A percentile compares a stretch with the other conserved stretches of the same genome.
Evolutionary conservation across 495 filamentous ascomycete genomes (phyloP).

Genomic region (Aspergillus leporis): DNA sequence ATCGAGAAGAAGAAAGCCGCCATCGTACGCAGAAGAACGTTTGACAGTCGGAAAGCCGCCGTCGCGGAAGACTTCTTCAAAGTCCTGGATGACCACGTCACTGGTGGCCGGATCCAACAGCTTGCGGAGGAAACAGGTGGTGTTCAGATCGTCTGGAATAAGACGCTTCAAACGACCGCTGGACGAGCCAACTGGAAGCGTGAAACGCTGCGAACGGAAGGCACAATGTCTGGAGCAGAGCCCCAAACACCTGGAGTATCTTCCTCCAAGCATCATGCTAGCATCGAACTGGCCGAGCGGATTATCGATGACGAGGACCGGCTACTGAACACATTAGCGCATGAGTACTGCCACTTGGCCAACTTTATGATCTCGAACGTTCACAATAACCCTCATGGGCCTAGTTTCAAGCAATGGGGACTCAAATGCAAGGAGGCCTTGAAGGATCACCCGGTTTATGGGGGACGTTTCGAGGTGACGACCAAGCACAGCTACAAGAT

Average conservation of each 20-base stretch:
- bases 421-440: slow-evolving; percentile 46
- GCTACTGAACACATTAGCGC: slow-evolving; percentile 81
- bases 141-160: slow-evolving; percentile 77
- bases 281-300: slow-evolving; percentile 84
- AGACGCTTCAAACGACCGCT: slow-evolving; percentile 82
- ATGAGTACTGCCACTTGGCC: slow-evolving; percentile 93
- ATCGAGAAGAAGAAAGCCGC: slow-evolving; percentile 44
- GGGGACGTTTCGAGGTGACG: slow-evolving; percentile 68
- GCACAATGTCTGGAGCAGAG: neutral
- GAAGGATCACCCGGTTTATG: slow-evolving; percentile 40
- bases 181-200: slow-evolving; percentile 82
- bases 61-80: slow-evolving; percentile 69
- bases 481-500: slow-evolving; percentile 88
- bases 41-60: slow-evolving; percentile 63
- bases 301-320: slow-evolving; percentile 78
- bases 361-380: slow-evolving; percentile 78
- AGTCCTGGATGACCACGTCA: slow-evolving; percentile 71
- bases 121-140: slow-evolving; percentile 71
- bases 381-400: slow-evolving; percentile 72
- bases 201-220: slow-evolving; percentile 26
- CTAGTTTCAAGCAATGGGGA: slow-evolving; percentile 77
- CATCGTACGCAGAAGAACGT: slow-evolving; percentile 56
- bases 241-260: neutral
- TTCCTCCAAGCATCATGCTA: slow-evolving; percentile 61
- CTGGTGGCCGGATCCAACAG: slow-evolving; percentile 57